Evolutionary conservation across 2,329 filamentous ascomycete genomes (phyloP).

Genomic region (Colletotrichum sp.): DNA sequence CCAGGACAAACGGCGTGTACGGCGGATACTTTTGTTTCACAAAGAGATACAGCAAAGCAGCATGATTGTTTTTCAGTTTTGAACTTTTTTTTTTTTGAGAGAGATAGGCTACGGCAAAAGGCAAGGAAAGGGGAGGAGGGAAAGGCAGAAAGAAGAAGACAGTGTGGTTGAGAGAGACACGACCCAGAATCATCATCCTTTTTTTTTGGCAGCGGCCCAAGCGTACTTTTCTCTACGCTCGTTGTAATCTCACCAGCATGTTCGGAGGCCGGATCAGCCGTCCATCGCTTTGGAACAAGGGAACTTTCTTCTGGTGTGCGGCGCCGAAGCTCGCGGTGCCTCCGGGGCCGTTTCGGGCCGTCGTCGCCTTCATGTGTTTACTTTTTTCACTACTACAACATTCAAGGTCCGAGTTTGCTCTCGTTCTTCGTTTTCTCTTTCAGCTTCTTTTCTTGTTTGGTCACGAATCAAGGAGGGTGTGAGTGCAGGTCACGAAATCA

Average conservation of each 20-base stretch:
- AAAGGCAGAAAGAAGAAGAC: background rate
- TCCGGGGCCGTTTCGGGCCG: constrained; percentile 23
- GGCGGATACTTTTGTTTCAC: constrained; percentile 26
- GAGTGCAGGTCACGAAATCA: constrained; percentile 19
- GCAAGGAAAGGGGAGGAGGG: constrained; percentile 3
- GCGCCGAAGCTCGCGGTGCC: constrained; percentile 5
- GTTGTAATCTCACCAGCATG: constrained; percentile 52
- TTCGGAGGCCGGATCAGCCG: constrained; percentile 38
- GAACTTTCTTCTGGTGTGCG: constrained; percentile 10
- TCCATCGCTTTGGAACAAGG: constrained; percentile 26
- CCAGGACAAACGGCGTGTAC: constrained; percentile 29
- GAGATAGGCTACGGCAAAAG: constrained; percentile 19
- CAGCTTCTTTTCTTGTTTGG: background rate
- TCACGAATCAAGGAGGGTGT: background rate
- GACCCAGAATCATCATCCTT: constrained; percentile 24
- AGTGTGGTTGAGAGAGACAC: background rate
- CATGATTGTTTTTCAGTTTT: constrained; percentile 28
- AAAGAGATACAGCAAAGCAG: constrained; percentile 26
- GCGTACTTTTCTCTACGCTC: constrained; percentile 53
- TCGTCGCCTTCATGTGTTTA: constrained; percentile 41
- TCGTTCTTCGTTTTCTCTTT: constrained; percentile 24
- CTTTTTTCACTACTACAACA: constrained; percentile 27
- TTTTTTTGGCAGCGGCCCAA: constrained; percentile 26
- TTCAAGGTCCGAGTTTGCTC: background rate
- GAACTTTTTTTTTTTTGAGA: constrained; percentile 26